phyloP scores from a whole-genome alignment of 2,329 filamentous ascomycete species.

The Lecanoromycetidae sp. region DNA sequence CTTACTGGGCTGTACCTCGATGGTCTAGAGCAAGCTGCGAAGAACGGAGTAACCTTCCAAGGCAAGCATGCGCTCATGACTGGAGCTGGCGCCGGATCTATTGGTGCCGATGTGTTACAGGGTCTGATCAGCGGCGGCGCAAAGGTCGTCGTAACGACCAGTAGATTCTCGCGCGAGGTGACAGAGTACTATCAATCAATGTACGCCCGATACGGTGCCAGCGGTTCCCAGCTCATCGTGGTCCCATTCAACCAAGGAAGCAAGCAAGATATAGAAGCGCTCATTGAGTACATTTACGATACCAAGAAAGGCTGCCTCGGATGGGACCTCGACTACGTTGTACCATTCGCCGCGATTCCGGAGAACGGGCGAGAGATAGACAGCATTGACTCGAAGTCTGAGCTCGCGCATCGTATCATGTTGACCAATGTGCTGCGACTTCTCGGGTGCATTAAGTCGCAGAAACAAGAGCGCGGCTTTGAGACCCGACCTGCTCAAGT shows the following conservation, averaged over 20 bases:
- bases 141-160: constrained; percentile 93
- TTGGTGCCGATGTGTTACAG: constrained; percentile 91
- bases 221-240: constrained; percentile 91
- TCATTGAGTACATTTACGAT: constrained; percentile 94
- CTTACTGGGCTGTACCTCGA: constrained; percentile 87
- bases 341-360: constrained; percentile 94
- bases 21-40: constrained; percentile 78
- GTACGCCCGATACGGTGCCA: constrained; percentile 87
- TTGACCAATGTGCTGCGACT: constrained; percentile 91
- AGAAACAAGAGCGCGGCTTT: constrained; percentile 78
- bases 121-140: constrained; percentile 93
- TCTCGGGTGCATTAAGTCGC: constrained; percentile 75
- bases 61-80: constrained; percentile 98
- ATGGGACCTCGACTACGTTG: constrained; percentile 93
- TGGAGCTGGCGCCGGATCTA: constrained; percentile 92
- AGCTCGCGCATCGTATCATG: constrained; percentile 98
- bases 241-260: constrained; percentile 99
- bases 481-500: constrained; percentile 95
- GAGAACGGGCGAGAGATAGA: constrained; percentile 98
- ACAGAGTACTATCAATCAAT: constrained; percentile 99
- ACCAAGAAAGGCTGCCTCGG: constrained; percentile 82
- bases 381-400: constrained; percentile 89
- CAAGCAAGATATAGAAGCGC: constrained; percentile 90
- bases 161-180: constrained; percentile 89
- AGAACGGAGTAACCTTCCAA: constrained; percentile 76